phyloP scores from a whole-genome alignment of 1,139 yeast genomes.

The Blastobotrys indianensis region DNA sequence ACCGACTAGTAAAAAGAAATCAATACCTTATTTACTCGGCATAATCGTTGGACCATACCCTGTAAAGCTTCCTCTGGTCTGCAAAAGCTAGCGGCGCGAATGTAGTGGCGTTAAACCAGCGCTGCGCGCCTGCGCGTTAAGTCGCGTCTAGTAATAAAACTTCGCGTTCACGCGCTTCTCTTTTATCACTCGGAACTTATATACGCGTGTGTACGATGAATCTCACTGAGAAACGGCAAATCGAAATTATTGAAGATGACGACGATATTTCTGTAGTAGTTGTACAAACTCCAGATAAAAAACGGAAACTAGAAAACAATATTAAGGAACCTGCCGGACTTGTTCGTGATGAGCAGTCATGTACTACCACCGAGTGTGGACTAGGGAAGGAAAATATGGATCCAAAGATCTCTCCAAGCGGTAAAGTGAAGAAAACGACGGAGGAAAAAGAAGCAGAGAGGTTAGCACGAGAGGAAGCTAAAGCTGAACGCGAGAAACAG shows the following conservation, averaged over 20 bases:
- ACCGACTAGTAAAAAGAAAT: too few relatives aligned
- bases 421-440: slow-evolving; percentile 2
- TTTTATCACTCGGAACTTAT: too few relatives aligned
- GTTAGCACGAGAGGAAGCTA: slow-evolving; percentile 4
- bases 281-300: background rate
- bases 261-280: background rate
- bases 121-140: too few relatives aligned
- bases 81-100: too few relatives aligned
- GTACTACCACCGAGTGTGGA: background rate
- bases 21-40: too few relatives aligned
- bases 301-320: background rate
- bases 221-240: background rate
- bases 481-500: slow-evolving; percentile 1
- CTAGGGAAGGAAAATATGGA: background rate
- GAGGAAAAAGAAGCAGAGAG: slow-evolving; percentile 5
- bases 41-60: too few relatives aligned
- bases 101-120: too few relatives aligned
- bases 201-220: too few relatives aligned
- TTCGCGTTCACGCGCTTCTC: too few relatives aligned
- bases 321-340: background rate
- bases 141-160: too few relatives aligned
- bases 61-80: too few relatives aligned
- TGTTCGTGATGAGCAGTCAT: background rate
- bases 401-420: slow-evolving; percentile 1
- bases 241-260: background rate